These are phyloP conservation scores for Fraxinus sp. DNA, from an alignment of 305 asterid species.

Conservation along the genomic window DNA sequence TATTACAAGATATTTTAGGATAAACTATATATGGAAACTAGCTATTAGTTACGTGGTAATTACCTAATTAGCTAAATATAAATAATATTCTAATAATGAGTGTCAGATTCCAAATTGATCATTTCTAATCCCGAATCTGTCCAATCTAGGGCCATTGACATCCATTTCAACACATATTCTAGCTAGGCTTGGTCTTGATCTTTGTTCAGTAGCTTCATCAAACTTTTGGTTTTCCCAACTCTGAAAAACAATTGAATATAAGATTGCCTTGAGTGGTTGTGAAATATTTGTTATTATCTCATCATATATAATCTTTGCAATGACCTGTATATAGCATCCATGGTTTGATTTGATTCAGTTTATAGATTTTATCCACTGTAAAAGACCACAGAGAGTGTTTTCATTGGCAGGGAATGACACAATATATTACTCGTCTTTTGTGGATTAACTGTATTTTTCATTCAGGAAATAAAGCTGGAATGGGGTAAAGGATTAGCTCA, in stretches of 20 bases:
- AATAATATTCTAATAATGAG: too few species aligned
- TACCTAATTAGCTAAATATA: too few species aligned
- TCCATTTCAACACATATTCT: too few species aligned
- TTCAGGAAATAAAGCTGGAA: slow-evolving; percentile 84
- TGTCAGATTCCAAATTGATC: background rate
- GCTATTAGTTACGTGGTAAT: too few species aligned
- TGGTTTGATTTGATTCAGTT: background rate
- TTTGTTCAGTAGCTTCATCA: background rate
- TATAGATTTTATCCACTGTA: background rate
- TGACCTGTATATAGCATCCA: background rate
- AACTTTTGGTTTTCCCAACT: background rate
- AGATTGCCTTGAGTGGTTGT: background rate
- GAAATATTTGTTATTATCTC: background rate
- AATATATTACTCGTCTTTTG: background rate
- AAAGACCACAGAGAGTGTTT: too few species aligned
- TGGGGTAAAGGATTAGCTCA: slow-evolving; percentile 96
- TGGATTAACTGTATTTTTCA: slow-evolving; percentile 15
- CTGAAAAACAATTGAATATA: background rate
- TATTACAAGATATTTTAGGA: too few species aligned
- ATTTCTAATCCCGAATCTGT: background rate
- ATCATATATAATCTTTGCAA: background rate
- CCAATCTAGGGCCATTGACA: too few species aligned
- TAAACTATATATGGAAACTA: too few species aligned
- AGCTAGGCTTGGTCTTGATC: too few species aligned
- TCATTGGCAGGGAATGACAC: background rate